Base-by-base conservation (phyloP, 2,329 filamentous ascomycete species). In the Falciphora oryzae region DNA sequence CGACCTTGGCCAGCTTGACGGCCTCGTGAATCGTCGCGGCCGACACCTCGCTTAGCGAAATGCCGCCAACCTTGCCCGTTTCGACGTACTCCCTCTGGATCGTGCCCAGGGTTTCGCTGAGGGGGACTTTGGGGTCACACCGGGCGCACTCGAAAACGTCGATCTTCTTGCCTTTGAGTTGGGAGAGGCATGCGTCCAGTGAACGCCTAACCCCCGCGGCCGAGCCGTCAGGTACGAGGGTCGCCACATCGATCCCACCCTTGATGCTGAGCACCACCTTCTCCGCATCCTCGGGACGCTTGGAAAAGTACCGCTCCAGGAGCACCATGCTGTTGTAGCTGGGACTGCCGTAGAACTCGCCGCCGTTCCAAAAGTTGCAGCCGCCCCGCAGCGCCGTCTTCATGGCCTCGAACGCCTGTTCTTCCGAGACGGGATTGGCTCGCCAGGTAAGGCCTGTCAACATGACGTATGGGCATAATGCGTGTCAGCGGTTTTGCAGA, bases 221-320 rank as follows among this genome's bases (percentile, higher is more conserved):
- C 4, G 80, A 83, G 27, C 83, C 81, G 58, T 83, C 81, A 0
- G 93, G 92, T 10, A 94, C 87, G 16, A 97, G 76, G 0, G 86
- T 81, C 70, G 93, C 91, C 0, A 93, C 90, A 44, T 71, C 68
- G 11, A 71, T 53, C 10, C 80, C 83, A 32, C 87, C 87, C 75
- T 90, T 90, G 71, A 90, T 81, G 69, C 80, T 81, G 60, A 90
- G 74, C 14, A 88, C 79, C 14, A 90, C 79, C 70, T 86, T 85
- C 62, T 81, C 77, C 10, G 86, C 85, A 67, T 89, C 84, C 67
- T 87, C 83, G 1, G 88, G 87, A 71, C 89, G 83, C 66, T 82
- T 80, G 38, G 79, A 79, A 71, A 90, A 89, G 75, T 90, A 90
- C 31, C 80, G 77, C 66, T 84, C 81, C 35, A 90, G 75, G 11